phyloP scores from a whole-genome alignment of 2,329 filamentous ascomycete species.

The Exophiala lecanii-corni region DNA sequence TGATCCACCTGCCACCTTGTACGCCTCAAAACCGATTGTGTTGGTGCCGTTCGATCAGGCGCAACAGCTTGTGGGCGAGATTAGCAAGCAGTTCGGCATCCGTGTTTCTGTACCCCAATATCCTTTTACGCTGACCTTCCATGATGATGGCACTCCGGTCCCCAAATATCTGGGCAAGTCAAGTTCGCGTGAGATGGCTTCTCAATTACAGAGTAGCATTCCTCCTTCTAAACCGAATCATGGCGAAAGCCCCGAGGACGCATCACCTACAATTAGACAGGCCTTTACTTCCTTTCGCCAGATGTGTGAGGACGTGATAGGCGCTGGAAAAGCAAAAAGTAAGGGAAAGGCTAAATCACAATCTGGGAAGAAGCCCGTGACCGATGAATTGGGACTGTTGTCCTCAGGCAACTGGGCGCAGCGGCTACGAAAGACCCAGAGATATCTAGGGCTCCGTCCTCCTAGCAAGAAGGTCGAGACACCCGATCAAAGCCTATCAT shows the following conservation, averaged over 20 bases:
- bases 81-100: slow-evolving; percentile 57
- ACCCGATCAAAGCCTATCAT: slow-evolving; percentile 22
- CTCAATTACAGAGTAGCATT: slow-evolving; percentile 33
- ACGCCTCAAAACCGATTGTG: slow-evolving; percentile 51
- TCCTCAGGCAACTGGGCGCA: slow-evolving; percentile 49
- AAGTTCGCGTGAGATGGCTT: slow-evolving; percentile 41
- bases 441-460: slow-evolving; percentile 65
- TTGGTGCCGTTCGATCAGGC: slow-evolving; percentile 67
- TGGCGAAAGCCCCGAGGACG: slow-evolving; percentile 27
- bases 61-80: slow-evolving; percentile 56
- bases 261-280: slow-evolving; percentile 28
- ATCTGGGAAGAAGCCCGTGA: too few species aligned
- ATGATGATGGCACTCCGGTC: slow-evolving; percentile 53
- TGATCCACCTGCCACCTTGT: slow-evolving; percentile 46
- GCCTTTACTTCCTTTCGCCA: slow-evolving; percentile 46
- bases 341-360: slow-evolving; percentile 44
- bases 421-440: slow-evolving; percentile 60
- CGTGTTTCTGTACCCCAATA: slow-evolving; percentile 56
- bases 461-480: slow-evolving; percentile 19
- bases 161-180: slow-evolving; percentile 65
- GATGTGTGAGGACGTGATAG: slow-evolving; percentile 51
- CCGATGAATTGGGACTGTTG: slow-evolving; percentile 44
- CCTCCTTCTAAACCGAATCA: slow-evolving; percentile 27
- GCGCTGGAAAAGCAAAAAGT: slow-evolving; percentile 47
- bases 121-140: slow-evolving; percentile 61